These are phyloP conservation scores for Rubia balearica DNA, from an alignment of 305 asterid species.

Conservation along the genomic window DNA sequence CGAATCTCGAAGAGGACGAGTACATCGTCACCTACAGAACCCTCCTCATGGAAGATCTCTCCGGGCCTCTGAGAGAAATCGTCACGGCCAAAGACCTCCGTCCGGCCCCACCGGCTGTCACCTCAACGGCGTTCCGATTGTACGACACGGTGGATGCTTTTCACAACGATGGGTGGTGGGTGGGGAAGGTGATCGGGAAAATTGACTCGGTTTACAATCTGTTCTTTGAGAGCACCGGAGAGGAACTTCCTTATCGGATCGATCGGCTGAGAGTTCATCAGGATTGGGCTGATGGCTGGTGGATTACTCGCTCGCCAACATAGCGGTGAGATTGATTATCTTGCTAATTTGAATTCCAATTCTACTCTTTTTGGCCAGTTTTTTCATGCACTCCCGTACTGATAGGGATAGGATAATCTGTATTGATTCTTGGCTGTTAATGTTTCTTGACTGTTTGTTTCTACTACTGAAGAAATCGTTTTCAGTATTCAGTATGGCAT, in stretches of 20 bases:
- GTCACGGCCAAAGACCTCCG: background rate
- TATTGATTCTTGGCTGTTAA: too few species aligned
- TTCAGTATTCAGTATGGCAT: too few species aligned
- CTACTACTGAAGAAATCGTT: too few species aligned
- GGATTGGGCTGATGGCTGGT: slow-evolving; percentile 19
- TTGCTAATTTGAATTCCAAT: too few species aligned
- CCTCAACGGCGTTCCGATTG: background rate
- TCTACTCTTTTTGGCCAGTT: too few species aligned
- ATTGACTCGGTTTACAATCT: background rate
- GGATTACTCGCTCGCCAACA: slow-evolving; percentile 10
- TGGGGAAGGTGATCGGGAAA: slow-evolving; percentile 16
- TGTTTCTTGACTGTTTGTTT: too few species aligned
- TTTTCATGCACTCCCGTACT: too few species aligned
- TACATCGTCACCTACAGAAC: slow-evolving; percentile 1
- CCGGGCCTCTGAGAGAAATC: slow-evolving; percentile 2
- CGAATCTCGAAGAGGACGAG: background rate
- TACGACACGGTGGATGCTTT: slow-evolving; percentile 18
- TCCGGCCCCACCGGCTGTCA: background rate
- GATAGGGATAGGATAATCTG: too few species aligned
- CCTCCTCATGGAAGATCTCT: background rate
- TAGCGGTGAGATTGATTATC: too few species aligned
- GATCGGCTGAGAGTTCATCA: slow-evolving; percentile 20
- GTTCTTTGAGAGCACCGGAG: background rate
- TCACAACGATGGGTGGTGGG: slow-evolving; percentile 28
- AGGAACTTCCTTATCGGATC: background rate